Evolutionary conservation across 805 yeast species (phyloP).

Genomic region (Lachancea meyersii): DNA sequence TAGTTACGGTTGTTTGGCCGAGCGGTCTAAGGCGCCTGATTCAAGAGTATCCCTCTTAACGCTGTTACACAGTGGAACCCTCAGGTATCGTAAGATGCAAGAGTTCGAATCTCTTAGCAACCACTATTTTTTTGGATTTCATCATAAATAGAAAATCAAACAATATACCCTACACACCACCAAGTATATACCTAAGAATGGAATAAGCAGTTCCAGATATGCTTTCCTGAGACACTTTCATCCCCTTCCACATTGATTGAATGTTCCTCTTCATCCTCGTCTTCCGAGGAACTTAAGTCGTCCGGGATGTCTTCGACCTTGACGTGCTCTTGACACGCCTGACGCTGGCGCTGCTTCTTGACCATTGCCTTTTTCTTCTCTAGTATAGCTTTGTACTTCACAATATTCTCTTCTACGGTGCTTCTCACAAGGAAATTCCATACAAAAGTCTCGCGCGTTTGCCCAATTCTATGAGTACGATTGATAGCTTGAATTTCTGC

Average conservation of each 20-base stretch:
- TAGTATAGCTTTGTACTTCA: slow-evolving; percentile 33
- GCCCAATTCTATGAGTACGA: slow-evolving; percentile 88
- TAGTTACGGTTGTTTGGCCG: slow-evolving; percentile 24
- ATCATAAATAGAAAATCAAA: no score
- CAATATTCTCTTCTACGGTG: slow-evolving; percentile 85
- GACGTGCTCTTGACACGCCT: slow-evolving; percentile 2
- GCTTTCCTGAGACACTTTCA: slow-evolving; percentile 26
- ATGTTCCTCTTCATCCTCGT: slow-evolving; percentile 20
- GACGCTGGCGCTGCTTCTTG: neutral
- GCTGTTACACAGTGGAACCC: no score
- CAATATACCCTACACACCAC: neutral
- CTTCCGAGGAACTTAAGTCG: slow-evolving; percentile 5
- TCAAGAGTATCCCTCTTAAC: no score
- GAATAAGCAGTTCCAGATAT: slow-evolving; percentile 31
- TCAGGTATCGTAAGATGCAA: no score
- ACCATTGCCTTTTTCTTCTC: slow-evolving; percentile 17
- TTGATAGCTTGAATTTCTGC: slow-evolving; percentile 88
- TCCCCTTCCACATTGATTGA: slow-evolving; percentile 25
- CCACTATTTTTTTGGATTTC: no score
- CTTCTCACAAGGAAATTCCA: slow-evolving; percentile 86
- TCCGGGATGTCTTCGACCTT: slow-evolving; percentile 2
- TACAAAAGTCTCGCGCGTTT: slow-evolving; percentile 68
- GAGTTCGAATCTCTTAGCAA: no score
- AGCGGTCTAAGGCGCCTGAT: slow-evolving; percentile 30
- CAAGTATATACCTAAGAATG: slow-evolving; percentile 2